Evolutionary conservation across 2,329 filamentous ascomycete genomes (phyloP).

Genomic region (Aspergillus unguis): DNA sequence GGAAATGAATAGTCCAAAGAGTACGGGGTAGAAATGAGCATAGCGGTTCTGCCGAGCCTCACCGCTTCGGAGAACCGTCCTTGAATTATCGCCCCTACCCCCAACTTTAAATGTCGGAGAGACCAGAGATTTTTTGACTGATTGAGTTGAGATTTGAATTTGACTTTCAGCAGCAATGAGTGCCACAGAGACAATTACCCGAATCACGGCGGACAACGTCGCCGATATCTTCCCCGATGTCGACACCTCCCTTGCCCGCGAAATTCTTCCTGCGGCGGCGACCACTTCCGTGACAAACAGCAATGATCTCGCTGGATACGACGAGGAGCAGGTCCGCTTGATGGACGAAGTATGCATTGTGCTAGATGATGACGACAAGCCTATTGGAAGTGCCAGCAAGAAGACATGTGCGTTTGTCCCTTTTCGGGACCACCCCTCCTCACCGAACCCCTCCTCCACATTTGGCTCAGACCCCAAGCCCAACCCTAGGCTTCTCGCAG

Average conservation of each 20-base stretch:
- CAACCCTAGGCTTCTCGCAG: not conserved
- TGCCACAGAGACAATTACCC: constrained; percentile 51
- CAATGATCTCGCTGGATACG: constrained; percentile 80
- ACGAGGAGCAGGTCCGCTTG: constrained; percentile 93
- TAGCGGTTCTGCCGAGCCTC: constrained; percentile 4
- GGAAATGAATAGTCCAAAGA: constrained; percentile 1
- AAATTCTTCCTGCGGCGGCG: constrained; percentile 44
- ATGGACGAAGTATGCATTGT: constrained; percentile 99
- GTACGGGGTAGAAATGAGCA: constrained; percentile 1
- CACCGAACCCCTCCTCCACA: not conserved
- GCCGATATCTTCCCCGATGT: constrained; percentile 84
- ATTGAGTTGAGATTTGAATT: not conserved
- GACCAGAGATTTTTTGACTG: not conserved
- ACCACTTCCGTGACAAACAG: constrained; percentile 37
- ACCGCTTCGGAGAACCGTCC: not conserved
- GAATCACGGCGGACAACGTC: constrained; percentile 82
- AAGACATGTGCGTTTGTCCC: constrained; percentile 71
- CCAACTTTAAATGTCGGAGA: not conserved
- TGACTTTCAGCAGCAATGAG: constrained; percentile 25
- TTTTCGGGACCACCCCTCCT: not conserved
- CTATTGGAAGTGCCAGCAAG: constrained; percentile 96
- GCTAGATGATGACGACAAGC: constrained; percentile 82
- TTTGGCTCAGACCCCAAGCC: not conserved
- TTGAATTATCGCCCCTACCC: constrained; percentile 2
- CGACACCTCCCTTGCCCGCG: constrained; percentile 57